These are phyloP conservation scores for Aspergillus japonicus DNA, from an alignment of 2,329 filamentous ascomycete species.

Conservation along the genomic window DNA sequence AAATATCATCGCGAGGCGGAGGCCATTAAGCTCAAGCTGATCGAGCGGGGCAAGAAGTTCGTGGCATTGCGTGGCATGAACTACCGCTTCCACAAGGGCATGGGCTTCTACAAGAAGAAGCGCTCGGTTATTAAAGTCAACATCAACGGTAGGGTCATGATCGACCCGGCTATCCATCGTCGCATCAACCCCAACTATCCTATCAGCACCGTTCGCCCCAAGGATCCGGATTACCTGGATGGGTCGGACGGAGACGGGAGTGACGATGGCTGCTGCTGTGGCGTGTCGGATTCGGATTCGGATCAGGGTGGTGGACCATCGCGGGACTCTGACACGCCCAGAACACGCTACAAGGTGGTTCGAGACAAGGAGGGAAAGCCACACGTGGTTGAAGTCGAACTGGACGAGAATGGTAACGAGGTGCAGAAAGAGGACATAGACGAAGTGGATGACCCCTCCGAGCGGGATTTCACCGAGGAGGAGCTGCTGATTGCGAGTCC, in stretches of 20 bases:
- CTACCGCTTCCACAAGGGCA: constrained; percentile 77
- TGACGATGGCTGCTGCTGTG: constrained; percentile 44
- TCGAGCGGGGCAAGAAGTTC: constrained; percentile 82
- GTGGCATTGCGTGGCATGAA: constrained; percentile 77
- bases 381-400: constrained; percentile 54
- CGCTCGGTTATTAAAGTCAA: constrained; percentile 73
- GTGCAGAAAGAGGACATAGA: constrained; percentile 60
- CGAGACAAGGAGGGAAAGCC: constrained; percentile 54
- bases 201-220: constrained; percentile 70
- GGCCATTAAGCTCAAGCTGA: constrained; percentile 62
- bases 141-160: constrained; percentile 83
- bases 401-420: constrained; percentile 57
- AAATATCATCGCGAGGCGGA: constrained; percentile 74
- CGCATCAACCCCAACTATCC: constrained; percentile 84
- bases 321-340: constrained; percentile 34
- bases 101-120: constrained; percentile 83
- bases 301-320: constrained; percentile 40
- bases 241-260: constrained; percentile 44
- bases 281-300: constrained; percentile 34
- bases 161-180: constrained; percentile 78
- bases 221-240: constrained; percentile 63
- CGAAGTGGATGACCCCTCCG: constrained; percentile 32
- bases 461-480: constrained; percentile 70
- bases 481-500: constrained; percentile 82
- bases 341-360: constrained; percentile 53